Base-by-base conservation (phyloP, 2,329 filamentous ascomycete genomes). In the Epichloe typhina region DNA sequence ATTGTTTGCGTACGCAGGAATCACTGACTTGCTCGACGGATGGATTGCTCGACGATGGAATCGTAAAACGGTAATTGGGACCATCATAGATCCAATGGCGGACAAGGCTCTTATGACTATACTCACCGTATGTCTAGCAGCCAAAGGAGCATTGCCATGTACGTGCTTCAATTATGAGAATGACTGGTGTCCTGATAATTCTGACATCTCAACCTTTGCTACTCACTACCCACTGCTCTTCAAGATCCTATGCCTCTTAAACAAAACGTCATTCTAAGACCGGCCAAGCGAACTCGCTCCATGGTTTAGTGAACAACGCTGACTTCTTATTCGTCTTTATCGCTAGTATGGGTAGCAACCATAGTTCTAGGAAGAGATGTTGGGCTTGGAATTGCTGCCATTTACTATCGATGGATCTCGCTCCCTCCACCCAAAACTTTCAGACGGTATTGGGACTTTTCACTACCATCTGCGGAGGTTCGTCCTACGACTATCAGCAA, bases 71-170 rank as follows among this genome's bases (percentile, higher is more conserved):
- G 91, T 98, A 1, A 88, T 97, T 9, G 93, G 93, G 50, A 94
- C 88, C 50, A 82, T 98, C 33, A 88, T 98, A 55, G 90, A 95
- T 62, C 93, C 93, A 5, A 93, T 96, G 86, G 93, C 93, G 3
- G 93, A 98, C 69, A 98, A 98, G 71, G 79, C 82, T 8, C 77
- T 98, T 56, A 97, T 98, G 93, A 96, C 91, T 0, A 82, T 95
- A 52, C 69, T 95, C 59, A 94, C 91, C 0, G 83, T 91, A 12
- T 89, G 86, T 56, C 70, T 97, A 43, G 89, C 90, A 4, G 74
- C 85, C 55, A 89, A 95, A 59, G 89, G 88, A 3, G 78, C 82
- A 13, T 73, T 98, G 47, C 89, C 91, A 52, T 71, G 86, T 89
- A 72, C 58, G 80, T 71, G 44, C 26, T 51, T 44, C 17, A 15